phyloP scores from a whole-genome alignment of 768 basidiomycete genomes.

The Sutorius australiensis region DNA sequence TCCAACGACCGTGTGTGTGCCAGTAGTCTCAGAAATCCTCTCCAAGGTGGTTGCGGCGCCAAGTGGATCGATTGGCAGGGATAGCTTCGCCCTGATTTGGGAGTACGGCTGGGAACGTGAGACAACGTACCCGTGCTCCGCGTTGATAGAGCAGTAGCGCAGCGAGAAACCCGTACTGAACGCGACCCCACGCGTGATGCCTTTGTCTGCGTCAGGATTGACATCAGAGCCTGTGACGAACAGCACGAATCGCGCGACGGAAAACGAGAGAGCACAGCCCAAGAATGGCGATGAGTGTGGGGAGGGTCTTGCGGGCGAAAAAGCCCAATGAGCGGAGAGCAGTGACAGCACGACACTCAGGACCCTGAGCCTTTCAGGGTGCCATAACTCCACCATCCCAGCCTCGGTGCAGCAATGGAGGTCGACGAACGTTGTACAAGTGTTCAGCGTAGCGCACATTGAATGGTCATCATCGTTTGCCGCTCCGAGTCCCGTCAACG shows the following conservation, averaged over 20 bases:
- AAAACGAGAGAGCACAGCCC: slow-evolving; percentile 53
- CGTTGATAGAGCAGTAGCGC: slow-evolving; percentile 50
- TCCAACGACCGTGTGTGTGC: slow-evolving; percentile 41
- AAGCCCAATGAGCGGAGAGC: slow-evolving; percentile 24
- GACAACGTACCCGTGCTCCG: slow-evolving; percentile 16
- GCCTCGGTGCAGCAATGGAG: slow-evolving; percentile 52
- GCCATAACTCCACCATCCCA: slow-evolving; percentile 66
- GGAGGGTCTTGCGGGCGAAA: slow-evolving; percentile 8
- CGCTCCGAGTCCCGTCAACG: slow-evolving; percentile 45
- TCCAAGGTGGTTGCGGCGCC: slow-evolving; percentile 44
- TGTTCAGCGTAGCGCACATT: slow-evolving; percentile 38
- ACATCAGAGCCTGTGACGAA: slow-evolving; percentile 79
- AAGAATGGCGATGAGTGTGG: slow-evolving; percentile 41
- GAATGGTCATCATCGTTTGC: slow-evolving; percentile 44
- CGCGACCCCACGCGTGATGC: slow-evolving; percentile 67
- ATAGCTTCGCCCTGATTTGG: slow-evolving; percentile 50
- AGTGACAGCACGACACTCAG: slow-evolving; percentile 49
- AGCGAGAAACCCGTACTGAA: slow-evolving; percentile 50
- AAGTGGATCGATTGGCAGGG: slow-evolving; percentile 49
- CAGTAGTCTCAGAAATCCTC: slow-evolving; percentile 30
- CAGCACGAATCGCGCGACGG: slow-evolving; percentile 59
- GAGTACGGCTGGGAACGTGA: slow-evolving; percentile 30
- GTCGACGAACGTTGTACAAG: slow-evolving; percentile 42
- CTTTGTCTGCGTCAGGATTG: slow-evolving; percentile 63
- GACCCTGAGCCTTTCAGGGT: slow-evolving; percentile 51